Conservation (phyloP, 1,139 yeast species). For the Nadsonia commutata region DNA sequence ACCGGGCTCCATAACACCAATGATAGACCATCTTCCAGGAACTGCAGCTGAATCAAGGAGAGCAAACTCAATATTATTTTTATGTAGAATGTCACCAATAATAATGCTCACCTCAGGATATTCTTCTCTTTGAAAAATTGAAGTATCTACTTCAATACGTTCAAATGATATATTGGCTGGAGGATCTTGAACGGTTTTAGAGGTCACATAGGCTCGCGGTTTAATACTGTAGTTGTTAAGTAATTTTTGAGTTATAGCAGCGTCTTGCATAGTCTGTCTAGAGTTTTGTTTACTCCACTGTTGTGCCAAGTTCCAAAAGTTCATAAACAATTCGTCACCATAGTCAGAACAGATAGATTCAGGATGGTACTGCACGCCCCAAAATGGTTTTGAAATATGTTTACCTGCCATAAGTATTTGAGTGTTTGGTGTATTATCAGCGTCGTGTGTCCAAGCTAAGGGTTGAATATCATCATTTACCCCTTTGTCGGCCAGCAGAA, state of each 20-base stretch:
- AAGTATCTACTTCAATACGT: slow-evolving; percentile 1
- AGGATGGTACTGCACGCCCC: slow-evolving; percentile 95
- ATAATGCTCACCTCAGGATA: slow-evolving; percentile 20
- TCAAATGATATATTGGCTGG: not conserved
- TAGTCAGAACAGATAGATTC: slow-evolving; percentile 74
- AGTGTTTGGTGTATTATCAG: slow-evolving; percentile 17
- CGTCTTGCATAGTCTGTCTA: slow-evolving; percentile 5
- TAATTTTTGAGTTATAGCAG: slow-evolving; percentile 7
- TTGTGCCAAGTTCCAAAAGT: slow-evolving; percentile 46
- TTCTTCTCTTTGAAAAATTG: slow-evolving; percentile 1
- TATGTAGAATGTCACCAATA: slow-evolving; percentile 33
- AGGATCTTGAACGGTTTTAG: not conserved
- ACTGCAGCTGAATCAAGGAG: slow-evolving; percentile 58
- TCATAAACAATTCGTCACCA: slow-evolving; percentile 45
- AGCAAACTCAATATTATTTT: slow-evolving; percentile 30
- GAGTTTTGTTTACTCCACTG: slow-evolving; percentile 22
- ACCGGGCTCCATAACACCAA: slow-evolving; percentile 49
- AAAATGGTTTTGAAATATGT: slow-evolving; percentile 51
- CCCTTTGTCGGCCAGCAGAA: slow-evolving; percentile 18
- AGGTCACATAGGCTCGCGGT: slow-evolving; percentile 8
- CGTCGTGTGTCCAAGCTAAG: slow-evolving; percentile 37
- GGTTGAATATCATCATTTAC: slow-evolving; percentile 29
- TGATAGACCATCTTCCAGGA: slow-evolving; percentile 81
- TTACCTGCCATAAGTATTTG: slow-evolving; percentile 67
- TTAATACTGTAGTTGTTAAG: slow-evolving; percentile 14